Evolutionary conservation across 2,329 filamentous ascomycete species (phyloP), one percentile per base, ranked within the genome.

Genomic region (Aureobasidium sp.): DNA sequence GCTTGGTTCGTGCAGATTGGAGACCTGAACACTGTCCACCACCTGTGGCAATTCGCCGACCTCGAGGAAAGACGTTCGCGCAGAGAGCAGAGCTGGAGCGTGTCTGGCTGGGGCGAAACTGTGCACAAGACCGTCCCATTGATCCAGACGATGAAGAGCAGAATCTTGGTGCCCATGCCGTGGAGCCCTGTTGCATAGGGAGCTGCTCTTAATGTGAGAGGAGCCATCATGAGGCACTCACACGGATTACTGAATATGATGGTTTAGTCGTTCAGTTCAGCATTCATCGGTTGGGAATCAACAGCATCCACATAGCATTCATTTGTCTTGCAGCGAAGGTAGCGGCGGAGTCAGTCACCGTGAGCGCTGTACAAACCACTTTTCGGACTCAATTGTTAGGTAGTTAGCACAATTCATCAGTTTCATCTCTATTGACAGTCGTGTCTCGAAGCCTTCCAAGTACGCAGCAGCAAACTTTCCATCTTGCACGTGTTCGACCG

Each of bases 1-100:
- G 94, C 94, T 7, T 99, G 94, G 94, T 99, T 99, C 71, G 93
- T 97, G 44, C 94, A 99, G 78, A 93, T 99, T 70, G 94, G 94
- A 64, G 93, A 97, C 60, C 82, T 99, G 66, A 99, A 99, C 79
- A 97, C 91, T 0, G 94, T 99, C 37, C 92, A 99, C 75, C 93
- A 97, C 74, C 82, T 99, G 25, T 99, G 94, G 94, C 94, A 99
- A 74, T 99, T 97, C 79, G 92, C 93, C 68, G 90, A 99, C 75
- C 78, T 99, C 64, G 92, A 97, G 76, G 94, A 97, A 79, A 86
- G 94, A 67, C 94, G 95, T 75, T 79, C 89, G 39, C 85, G 91
- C 67, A 85, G 94, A 67, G 94, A 99, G 81, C 86, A 95, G 82
- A 97, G 92, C 75, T 99, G 94, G 94, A 85, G 86, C 67, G 85